Evolutionary conservation across 2,329 filamentous ascomycete species (phyloP), one percentile per base, ranked within the genome.

Genomic region (Plenodomus lindquistii): DNA sequence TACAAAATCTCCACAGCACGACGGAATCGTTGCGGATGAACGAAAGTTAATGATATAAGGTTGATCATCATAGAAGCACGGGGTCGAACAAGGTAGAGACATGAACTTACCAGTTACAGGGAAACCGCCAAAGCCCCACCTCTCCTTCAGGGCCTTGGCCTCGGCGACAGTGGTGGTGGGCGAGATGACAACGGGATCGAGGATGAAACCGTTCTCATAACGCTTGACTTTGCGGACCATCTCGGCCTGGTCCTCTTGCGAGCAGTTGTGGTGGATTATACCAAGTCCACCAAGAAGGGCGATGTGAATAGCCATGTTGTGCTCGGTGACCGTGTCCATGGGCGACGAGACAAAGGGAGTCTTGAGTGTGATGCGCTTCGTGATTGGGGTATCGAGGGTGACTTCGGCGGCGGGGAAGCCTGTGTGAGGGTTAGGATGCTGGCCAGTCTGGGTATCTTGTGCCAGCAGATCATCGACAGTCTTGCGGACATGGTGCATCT

Each of bases 181-280:
- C 67, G 84, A 88, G 65, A 99, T 90, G 69, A 97, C 92, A 48
- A 99, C 85, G 37, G 94, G 94, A 70, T 99, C 95, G 39, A 91
- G 81, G 71, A 99, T 99, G 81, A 99, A 99, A 64, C 94, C 94
- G 79, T 99, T 99, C 80, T 99, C 94, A 76, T 91, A 99, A 69
- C 94, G 85, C 87, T 99, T 99, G 66, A 99, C 94, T 81, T 97
- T 97, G 75, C 91, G 85, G 62, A 99, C 90, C 94, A 99, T 99
- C 79, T 96, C 92, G 60, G 94, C 94, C 80, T 99, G 94, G 46
- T 90, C 89, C 21, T 97, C 91, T 22, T 92, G 84, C n/a, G 92
- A 94, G 83, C 94, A 99, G 81, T 99, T 99, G 84, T 99, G 94
- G 81, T 99, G 94, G 63, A 99, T 96, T 64, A 99, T 91, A 78